These are phyloP conservation scores for Aspergillus aculeatus DNA, from an alignment of 2,329 filamentous ascomycete species.

Conservation along the genomic window DNA sequence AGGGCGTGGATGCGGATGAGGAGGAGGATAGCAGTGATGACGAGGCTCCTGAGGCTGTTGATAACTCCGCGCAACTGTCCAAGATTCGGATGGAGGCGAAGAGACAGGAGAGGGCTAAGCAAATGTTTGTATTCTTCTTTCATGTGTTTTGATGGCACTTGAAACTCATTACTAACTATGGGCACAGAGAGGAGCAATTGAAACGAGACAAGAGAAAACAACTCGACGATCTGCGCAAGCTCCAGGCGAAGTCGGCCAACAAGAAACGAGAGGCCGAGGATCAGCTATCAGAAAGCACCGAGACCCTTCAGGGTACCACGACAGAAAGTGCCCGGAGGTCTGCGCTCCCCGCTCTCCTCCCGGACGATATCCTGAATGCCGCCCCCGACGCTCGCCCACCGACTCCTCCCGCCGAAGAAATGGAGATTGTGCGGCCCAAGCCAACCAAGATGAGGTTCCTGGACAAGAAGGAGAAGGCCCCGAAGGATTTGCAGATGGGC, in stretches of 20 bases:
- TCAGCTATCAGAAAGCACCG: conserved; percentile 41
- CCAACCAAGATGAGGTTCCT: conserved; percentile 51
- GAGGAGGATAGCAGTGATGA: conserved; percentile 37
- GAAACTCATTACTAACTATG: conserved; percentile 20
- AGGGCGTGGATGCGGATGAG: conserved; percentile 19
- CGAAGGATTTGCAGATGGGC: conserved; percentile 52
- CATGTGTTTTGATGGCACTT: not conserved
- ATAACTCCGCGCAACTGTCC: conserved; percentile 40
- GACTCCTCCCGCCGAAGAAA: conserved; percentile 43
- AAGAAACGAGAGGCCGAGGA: conserved; percentile 38
- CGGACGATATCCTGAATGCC: conserved; percentile 51
- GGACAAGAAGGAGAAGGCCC: conserved; percentile 47
- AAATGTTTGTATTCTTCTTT: conserved; percentile 31
- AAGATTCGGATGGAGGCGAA: conserved; percentile 41
- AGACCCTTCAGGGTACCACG: conserved; percentile 39
- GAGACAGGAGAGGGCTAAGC: conserved; percentile 37
- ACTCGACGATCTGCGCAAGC: conserved; percentile 40
- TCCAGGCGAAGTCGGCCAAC: conserved; percentile 35
- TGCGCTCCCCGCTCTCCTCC: conserved; percentile 51
- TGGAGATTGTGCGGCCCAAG: conserved; percentile 24
- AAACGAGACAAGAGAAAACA: conserved; percentile 42
- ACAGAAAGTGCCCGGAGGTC: conserved; percentile 37
- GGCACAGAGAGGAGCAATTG: conserved; percentile 37
- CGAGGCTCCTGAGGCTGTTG: conserved; percentile 43
- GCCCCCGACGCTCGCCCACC: conserved; percentile 46